These are phyloP conservation scores for Zangia roseola DNA, from an alignment of 768 basidiomycete species.

Conservation along the genomic window DNA sequence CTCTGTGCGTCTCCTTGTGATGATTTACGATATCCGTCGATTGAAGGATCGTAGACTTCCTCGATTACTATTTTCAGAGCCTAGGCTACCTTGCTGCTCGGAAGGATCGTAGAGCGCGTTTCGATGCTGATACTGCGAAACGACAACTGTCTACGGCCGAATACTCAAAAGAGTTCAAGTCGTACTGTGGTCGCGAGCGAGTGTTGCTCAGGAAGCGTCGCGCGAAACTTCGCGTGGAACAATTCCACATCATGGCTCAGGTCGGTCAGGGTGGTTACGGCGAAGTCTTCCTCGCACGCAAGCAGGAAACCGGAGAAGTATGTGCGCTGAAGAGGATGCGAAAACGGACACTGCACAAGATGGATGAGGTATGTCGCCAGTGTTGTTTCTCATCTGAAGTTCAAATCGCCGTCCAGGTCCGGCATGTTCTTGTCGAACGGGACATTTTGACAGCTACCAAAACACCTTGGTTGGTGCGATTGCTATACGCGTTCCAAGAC, in stretches of 20 bases:
- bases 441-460: constrained; percentile 98
- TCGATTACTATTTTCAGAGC: constrained; percentile 97
- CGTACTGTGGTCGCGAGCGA: constrained; percentile 91
- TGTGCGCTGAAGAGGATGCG: constrained; percentile 98
- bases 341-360: constrained; percentile 92
- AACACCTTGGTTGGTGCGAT: constrained; percentile 93
- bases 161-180: constrained; percentile 80
- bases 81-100: constrained; percentile 86
- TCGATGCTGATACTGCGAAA: constrained; percentile 76
- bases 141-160: constrained; percentile 58
- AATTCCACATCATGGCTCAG: constrained; percentile 98
- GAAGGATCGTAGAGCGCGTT: constrained; percentile 78
- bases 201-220: constrained; percentile 90
- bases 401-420: constrained; percentile 52
- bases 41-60: constrained; percentile 62
- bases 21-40: constrained; percentile 6
- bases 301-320: constrained; percentile 93
- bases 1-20: constrained; percentile 62
- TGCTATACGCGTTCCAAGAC: constrained; percentile 98
- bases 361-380: constrained; percentile 78
- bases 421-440: constrained; percentile 96
- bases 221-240: constrained; percentile 88
- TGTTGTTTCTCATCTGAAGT: neutral
- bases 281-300: constrained; percentile 93
- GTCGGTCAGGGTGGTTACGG: constrained; percentile 99